phyloP scores from a whole-genome alignment of 2,329 filamentous ascomycete genomes.

The Fusarium palustre region DNA sequence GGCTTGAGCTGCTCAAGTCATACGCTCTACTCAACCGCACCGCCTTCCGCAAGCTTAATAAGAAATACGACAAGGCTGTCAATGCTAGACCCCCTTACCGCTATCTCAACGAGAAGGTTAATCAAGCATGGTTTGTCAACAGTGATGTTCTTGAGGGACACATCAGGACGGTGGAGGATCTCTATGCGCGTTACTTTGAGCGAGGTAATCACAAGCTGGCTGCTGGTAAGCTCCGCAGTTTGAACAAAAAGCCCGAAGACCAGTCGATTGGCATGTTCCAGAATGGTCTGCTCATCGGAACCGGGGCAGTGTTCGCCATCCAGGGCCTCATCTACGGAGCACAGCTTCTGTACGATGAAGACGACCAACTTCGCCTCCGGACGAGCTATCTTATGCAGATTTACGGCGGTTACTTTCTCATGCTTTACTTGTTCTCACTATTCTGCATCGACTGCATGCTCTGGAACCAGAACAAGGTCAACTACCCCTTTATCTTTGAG shows the following conservation, averaged over 20 bases:
- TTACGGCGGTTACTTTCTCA: constrained; percentile 91
- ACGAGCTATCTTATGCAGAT: constrained; percentile 84
- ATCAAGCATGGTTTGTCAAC: constrained; percentile 89
- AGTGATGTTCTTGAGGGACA: constrained; percentile 86
- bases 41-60: constrained; percentile 96
- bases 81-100: constrained; percentile 80
- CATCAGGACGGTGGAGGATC: constrained; percentile 84
- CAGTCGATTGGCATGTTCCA: constrained; percentile 69
- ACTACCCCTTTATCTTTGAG: constrained; percentile 97
- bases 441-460: constrained; percentile 88
- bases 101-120: constrained; percentile 93
- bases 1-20: constrained; percentile 89
- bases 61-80: constrained; percentile 96
- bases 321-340: constrained; percentile 73
- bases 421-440: constrained; percentile 81
- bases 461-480: constrained; percentile 88
- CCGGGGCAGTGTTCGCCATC: constrained; percentile 72
- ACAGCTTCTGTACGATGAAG: constrained; percentile 63
- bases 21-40: constrained; percentile 92
- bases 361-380: constrained; percentile 61
- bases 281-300: constrained; percentile 75
- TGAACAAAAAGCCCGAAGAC: constrained; percentile 68
- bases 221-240: constrained; percentile 83
- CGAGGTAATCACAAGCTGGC: constrained; percentile 93
- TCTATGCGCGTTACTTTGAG: constrained; percentile 96